Evolutionary conservation across 1,139 yeast genomes (phyloP).

Genomic region (Geotrichum phurueaensis): DNA sequence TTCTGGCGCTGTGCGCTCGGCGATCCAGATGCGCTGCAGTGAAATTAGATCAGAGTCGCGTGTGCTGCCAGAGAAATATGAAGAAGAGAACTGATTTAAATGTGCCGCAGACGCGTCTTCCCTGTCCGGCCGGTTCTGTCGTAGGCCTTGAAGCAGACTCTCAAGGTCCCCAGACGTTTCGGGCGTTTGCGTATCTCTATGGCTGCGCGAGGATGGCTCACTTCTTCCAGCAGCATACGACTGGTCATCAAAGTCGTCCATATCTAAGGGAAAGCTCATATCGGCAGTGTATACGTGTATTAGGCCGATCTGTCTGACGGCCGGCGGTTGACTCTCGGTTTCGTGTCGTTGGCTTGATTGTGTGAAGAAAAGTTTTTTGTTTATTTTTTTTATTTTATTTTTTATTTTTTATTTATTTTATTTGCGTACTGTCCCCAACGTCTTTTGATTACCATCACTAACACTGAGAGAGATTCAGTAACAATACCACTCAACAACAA

Average conservation of each 20-base stretch:
- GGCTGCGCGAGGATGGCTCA: neutral
- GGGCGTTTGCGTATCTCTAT: neutral
- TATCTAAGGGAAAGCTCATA: constrained; percentile 10
- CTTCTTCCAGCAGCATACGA: neutral
- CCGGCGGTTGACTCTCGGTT: neutral
- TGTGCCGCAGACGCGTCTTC: neutral
- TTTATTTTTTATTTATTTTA: neutral
- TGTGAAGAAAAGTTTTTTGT: neutral
- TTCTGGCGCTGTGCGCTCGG: constrained; percentile 83
- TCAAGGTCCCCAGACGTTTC: constrained; percentile 7
- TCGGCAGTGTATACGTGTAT: neutral
- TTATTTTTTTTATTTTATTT: neutral
- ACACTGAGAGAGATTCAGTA: neutral
- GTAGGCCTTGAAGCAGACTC: constrained; percentile 5
- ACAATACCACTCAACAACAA: neutral
- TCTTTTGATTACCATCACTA: neutral
- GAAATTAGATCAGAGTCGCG: constrained; percentile 25
- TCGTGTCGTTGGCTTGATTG: neutral
- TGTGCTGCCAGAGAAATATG: neutral
- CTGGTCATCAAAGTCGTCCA: constrained; percentile 2
- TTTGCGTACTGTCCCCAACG: neutral
- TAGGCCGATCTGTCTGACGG: neutral
- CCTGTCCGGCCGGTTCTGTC: neutral
- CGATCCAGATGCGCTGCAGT: constrained; percentile 66
- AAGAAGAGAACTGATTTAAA: neutral